These are phyloP conservation scores for Trichophyton verrucosum DNA, from an alignment of 2,329 filamentous ascomycete genomes.

Conservation along the genomic window DNA sequence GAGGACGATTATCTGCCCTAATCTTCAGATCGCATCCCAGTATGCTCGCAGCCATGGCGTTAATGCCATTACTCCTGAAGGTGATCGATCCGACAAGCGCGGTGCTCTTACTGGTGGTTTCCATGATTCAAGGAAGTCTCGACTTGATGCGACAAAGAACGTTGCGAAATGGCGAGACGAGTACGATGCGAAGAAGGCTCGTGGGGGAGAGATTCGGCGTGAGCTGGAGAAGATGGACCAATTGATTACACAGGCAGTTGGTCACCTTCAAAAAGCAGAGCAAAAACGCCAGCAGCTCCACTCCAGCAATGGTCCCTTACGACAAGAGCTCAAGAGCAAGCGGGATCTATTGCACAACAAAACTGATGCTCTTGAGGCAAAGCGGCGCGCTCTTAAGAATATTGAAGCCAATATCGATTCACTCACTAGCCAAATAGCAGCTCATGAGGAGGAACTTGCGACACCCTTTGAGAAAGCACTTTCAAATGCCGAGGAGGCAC, in stretches of 20 bases:
- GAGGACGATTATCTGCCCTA: slow-evolving; percentile 87
- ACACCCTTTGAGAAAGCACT: slow-evolving; percentile 90
- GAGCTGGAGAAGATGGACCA: slow-evolving; percentile 73
- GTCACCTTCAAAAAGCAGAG: slow-evolving; percentile 70
- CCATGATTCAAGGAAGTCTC: slow-evolving; percentile 73
- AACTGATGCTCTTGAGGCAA: slow-evolving; percentile 60
- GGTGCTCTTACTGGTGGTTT: slow-evolving; percentile 93
- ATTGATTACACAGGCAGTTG: slow-evolving; percentile 74
- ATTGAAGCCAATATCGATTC: slow-evolving; percentile 64
- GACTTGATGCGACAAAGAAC: slow-evolving; percentile 69
- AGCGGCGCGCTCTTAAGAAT: slow-evolving; percentile 50
- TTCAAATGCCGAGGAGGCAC: slow-evolving; percentile 65
- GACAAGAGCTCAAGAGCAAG: slow-evolving; percentile 63
- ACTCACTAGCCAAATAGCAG: slow-evolving; percentile 60
- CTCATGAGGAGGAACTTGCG: slow-evolving; percentile 66
- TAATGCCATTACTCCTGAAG: slow-evolving; percentile 86
- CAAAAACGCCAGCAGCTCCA: slow-evolving; percentile 67
- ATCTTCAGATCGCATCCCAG: slow-evolving; percentile 72
- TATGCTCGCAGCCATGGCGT: slow-evolving; percentile 87
- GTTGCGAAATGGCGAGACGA: slow-evolving; percentile 64
- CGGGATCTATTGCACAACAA: slow-evolving; percentile 61
- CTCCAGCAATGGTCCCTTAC: slow-evolving; percentile 66
- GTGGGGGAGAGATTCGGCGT: slow-evolving; percentile 52
- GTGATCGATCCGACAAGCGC: slow-evolving; percentile 87
- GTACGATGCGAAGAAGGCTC: slow-evolving; percentile 53